Conservation (phyloP, 768 basidiomycete species). For the Psilocybe sp. region DNA sequence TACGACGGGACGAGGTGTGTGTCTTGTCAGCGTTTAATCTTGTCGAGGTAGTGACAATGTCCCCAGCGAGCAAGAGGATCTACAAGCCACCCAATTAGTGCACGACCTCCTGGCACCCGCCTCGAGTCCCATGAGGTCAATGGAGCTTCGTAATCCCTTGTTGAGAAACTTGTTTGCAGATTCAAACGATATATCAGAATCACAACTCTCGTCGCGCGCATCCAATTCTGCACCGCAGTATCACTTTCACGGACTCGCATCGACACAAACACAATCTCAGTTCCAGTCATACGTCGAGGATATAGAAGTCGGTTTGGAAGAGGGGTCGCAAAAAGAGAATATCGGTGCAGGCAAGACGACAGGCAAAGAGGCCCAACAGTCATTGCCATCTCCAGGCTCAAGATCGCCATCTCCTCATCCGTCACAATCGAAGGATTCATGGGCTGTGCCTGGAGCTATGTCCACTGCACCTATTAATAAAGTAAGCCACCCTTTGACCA, state of each 20-base stretch:
- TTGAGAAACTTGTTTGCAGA: slow-evolving; percentile 19
- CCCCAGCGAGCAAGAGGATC: slow-evolving; percentile 40
- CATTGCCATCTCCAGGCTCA: slow-evolving; percentile 13
- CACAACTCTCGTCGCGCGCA: slow-evolving; percentile 32
- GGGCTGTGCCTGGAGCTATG: slow-evolving; percentile 20
- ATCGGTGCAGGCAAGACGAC: slow-evolving; percentile 18
- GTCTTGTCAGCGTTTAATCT: too few relatives aligned
- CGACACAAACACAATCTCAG: slow-evolving; percentile 54
- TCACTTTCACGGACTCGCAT: slow-evolving; percentile 55
- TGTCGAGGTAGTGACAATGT: neutral
- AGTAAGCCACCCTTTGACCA: slow-evolving; percentile 18
- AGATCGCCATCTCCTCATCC: slow-evolving; percentile 18
- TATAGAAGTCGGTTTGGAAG: slow-evolving; percentile 26
- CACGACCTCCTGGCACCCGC: slow-evolving; percentile 37
- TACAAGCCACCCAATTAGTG: slow-evolving; percentile 57
- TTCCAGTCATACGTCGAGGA: slow-evolving; percentile 19
- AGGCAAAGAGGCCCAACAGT: slow-evolving; percentile 12
- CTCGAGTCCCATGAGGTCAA: slow-evolving; percentile 11
- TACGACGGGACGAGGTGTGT: too few relatives aligned
- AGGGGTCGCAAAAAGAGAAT: slow-evolving; percentile 57
- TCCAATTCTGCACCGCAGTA: slow-evolving; percentile 42
- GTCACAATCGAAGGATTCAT: slow-evolving; percentile 19
- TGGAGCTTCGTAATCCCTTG: slow-evolving; percentile 12
- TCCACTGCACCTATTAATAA: slow-evolving; percentile 19
- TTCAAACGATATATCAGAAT: slow-evolving; percentile 39